Percentiles rank a stretch among this genome's conserved stretches.
Evolutionary conservation across 2,329 filamentous ascomycete genomes (phyloP).

Genomic region (Ophiostoma tasmaniense): DNA sequence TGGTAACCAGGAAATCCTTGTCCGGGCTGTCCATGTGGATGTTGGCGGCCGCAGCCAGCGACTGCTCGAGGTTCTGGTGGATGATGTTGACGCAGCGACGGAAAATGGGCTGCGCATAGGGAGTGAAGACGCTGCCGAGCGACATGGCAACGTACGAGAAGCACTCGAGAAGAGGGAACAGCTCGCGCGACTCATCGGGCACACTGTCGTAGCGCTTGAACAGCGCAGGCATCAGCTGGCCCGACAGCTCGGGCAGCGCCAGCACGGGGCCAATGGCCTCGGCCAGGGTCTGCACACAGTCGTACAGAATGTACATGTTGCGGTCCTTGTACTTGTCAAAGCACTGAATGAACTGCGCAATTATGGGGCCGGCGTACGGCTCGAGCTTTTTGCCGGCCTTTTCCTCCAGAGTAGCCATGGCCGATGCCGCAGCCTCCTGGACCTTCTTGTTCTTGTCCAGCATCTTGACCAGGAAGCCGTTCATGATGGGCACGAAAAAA

Average conservation of each 20-base stretch:
- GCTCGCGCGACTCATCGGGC: slow-evolving; percentile 78
- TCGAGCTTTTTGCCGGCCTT: slow-evolving; percentile 74
- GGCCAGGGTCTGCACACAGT: slow-evolving; percentile 93
- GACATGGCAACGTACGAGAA: slow-evolving; percentile 89
- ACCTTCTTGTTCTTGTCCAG: slow-evolving; percentile 96
- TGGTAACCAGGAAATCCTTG: slow-evolving; percentile 95
- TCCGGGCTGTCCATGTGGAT: slow-evolving; percentile 68
- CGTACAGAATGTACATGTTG: slow-evolving; percentile 98
- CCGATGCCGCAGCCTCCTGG: slow-evolving; percentile 90
- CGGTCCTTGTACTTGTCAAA: slow-evolving; percentile 95
- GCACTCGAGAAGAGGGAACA: slow-evolving; percentile 94
- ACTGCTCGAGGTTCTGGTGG: slow-evolving; percentile 79
- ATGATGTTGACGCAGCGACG: slow-evolving; percentile 82
- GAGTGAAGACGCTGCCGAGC: slow-evolving; percentile 70
- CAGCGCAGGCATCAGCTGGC: slow-evolving; percentile 84
- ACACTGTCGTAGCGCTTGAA: slow-evolving; percentile 83
- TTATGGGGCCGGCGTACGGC: slow-evolving; percentile 81
- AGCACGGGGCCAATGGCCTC: slow-evolving; percentile 80
- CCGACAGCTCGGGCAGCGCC: slow-evolving; percentile 70
- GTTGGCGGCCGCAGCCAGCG: slow-evolving; percentile 60
- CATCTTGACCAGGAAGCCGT: slow-evolving; percentile 89
- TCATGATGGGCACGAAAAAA: slow-evolving; percentile 95
- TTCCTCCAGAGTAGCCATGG: slow-evolving; percentile 92
- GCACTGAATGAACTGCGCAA: slow-evolving; percentile 84
- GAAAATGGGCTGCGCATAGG: slow-evolving; percentile 82